These are phyloP conservation scores for thale cress (Arabidopsis thaliana) DNA, from an alignment of 345 rosid genomes.

Conservation along the genomic window DNA sequence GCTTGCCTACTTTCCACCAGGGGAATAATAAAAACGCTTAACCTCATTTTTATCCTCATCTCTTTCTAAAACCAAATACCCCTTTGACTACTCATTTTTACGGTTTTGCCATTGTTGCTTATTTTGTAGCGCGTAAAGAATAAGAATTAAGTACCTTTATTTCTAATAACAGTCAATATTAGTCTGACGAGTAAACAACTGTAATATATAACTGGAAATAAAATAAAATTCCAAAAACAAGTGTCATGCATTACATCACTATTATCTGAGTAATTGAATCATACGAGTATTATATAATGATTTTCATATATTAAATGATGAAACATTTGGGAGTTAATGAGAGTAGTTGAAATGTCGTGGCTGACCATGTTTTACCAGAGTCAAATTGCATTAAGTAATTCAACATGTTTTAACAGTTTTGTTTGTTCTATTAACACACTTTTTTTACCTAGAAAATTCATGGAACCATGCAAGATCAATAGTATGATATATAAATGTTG, in stretches of 20 bases:
- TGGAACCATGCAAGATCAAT: neutral
- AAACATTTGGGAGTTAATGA: constrained; percentile 18
- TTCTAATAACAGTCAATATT: neutral
- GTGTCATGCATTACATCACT: constrained; percentile 1
- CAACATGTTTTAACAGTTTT: constrained; percentile 12
- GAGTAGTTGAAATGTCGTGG: constrained; percentile 32
- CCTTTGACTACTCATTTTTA: constrained; percentile 32
- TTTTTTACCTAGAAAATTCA: neutral
- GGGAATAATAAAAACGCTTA: constrained; percentile 26
- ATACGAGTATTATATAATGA: neutral
- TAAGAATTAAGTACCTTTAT: neutral
- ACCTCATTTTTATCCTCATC: constrained; percentile 44
- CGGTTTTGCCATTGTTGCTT: constrained; percentile 39
- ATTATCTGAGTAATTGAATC: neutral
- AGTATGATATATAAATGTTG: neutral
- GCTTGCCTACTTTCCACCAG: constrained; percentile 40
- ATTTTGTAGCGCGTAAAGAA: constrained; percentile 31
- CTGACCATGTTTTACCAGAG: constrained; percentile 32
- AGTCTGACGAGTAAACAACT: neutral
- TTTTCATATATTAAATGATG: constrained; percentile 5
- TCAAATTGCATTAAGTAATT: constrained; percentile 27
- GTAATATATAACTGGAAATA: neutral
- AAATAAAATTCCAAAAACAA: too few relatives aligned
- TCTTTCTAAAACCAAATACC: constrained; percentile 26
- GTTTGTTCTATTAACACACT: neutral